These are phyloP conservation scores for Zalerion maritima DNA, from an alignment of 495 filamentous ascomycete species.

Conservation along the genomic window DNA sequence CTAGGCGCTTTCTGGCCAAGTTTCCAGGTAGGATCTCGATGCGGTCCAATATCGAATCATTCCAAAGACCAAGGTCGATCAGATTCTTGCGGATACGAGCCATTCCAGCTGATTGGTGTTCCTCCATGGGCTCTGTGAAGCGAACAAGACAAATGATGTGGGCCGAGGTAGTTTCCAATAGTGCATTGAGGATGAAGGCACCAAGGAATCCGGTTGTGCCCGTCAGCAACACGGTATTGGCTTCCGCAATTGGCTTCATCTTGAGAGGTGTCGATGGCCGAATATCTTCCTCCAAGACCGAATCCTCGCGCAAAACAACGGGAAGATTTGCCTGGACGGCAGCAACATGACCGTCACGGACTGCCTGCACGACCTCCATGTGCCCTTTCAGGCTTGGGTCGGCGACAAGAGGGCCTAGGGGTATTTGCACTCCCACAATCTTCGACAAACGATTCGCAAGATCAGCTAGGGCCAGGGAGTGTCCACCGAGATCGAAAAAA, in stretches of 20 bases:
- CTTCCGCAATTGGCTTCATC: slow-evolving; percentile 38
- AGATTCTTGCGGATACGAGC: slow-evolving; percentile 47
- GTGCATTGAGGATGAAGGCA: slow-evolving; percentile 23
- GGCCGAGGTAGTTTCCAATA: slow-evolving; percentile 38
- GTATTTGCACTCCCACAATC: slow-evolving; percentile 46
- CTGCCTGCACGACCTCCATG: slow-evolving; percentile 38
- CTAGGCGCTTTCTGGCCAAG: slow-evolving; percentile 41
- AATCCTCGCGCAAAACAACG: slow-evolving; percentile 42
- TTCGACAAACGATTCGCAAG: slow-evolving; percentile 42
- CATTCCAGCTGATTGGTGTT: slow-evolving; percentile 38
- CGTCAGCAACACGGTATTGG: slow-evolving; percentile 34
- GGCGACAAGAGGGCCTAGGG: slow-evolving; percentile 46
- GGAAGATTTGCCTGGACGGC: slow-evolving; percentile 52
- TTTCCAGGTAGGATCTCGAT: slow-evolving; percentile 53
- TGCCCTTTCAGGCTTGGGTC: slow-evolving; percentile 47
- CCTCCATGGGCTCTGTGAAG: slow-evolving; percentile 40
- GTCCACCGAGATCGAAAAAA: slow-evolving; percentile 59
- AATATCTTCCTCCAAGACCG: slow-evolving; percentile 44
- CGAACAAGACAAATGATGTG: slow-evolving; percentile 53
- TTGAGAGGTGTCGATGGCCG: slow-evolving; percentile 25
- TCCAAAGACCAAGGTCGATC: slow-evolving; percentile 49
- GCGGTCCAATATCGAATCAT: slow-evolving; percentile 52
- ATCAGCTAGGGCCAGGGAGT: slow-evolving; percentile 52
- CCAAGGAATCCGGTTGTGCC: slow-evolving; percentile 27
- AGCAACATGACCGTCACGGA: slow-evolving; percentile 49